Conservation (phyloP, 2,329 filamentous ascomycete species). For the Epicoccum sorghinum region DNA sequence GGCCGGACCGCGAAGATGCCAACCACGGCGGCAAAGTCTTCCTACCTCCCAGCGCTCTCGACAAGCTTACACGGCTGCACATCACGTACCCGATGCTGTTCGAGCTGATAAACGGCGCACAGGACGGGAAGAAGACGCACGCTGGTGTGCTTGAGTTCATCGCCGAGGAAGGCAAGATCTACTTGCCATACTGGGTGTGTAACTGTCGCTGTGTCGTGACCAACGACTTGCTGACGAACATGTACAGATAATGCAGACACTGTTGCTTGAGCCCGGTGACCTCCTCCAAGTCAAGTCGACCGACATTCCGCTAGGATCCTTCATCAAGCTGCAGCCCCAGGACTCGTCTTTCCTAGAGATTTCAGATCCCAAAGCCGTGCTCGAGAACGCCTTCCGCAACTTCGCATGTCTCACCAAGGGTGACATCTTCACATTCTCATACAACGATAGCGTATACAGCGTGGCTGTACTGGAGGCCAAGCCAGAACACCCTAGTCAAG, state of each 20-base stretch:
- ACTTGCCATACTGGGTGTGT: slow-evolving; percentile 89
- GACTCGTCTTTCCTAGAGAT: slow-evolving; percentile 94
- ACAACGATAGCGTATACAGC: slow-evolving; percentile 93
- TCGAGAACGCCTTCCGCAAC: slow-evolving; percentile 95
- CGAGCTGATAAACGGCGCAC: slow-evolving; percentile 91
- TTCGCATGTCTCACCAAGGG: slow-evolving; percentile 93
- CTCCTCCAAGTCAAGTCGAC: slow-evolving; percentile 95
- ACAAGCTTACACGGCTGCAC: slow-evolving; percentile 94
- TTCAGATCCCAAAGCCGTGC: slow-evolving; percentile 93
- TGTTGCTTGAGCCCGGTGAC: slow-evolving; percentile 88
- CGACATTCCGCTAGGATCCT: slow-evolving; percentile 83
- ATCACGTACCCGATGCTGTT: slow-evolving; percentile 98
- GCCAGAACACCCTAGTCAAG: slow-evolving; percentile 82
- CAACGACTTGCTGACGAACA: slow-evolving; percentile 18
- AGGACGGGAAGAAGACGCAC: slow-evolving; percentile 85
- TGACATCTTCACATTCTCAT: slow-evolving; percentile 94
- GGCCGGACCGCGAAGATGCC: slow-evolving; percentile 83
- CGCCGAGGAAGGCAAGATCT: slow-evolving; percentile 94
- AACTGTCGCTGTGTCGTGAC: too few species aligned
- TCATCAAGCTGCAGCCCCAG: slow-evolving; percentile 97
- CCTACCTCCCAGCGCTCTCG: slow-evolving; percentile 91
- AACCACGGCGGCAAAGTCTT: slow-evolving; percentile 99
- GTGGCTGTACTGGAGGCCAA: slow-evolving; percentile 94
- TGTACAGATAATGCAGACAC: slow-evolving; percentile 85
- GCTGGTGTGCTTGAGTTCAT: slow-evolving; percentile 97